Evolutionary conservation across 345 rosid genomes (phyloP).

Genomic region (Eucalyptus urophylla): DNA sequence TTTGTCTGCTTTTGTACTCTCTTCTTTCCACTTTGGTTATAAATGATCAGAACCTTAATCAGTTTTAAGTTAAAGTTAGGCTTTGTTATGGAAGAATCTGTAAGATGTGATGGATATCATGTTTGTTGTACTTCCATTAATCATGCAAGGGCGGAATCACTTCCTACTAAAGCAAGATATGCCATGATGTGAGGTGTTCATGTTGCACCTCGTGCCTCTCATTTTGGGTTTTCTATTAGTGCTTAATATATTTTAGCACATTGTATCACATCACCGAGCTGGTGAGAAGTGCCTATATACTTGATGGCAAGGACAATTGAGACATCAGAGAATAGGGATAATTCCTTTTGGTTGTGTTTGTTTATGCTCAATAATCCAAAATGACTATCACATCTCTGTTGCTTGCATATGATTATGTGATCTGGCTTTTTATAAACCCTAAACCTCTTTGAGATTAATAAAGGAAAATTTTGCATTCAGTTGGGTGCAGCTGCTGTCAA

Average conservation of each 20-base stretch:
- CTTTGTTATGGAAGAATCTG: neutral
- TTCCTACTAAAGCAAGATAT: neutral
- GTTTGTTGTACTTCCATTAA: neutral
- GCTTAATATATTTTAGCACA: neutral
- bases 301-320: neutral
- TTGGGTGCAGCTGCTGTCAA: constrained; percentile 97
- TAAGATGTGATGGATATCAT: neutral
- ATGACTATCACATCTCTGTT: neutral
- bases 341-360: neutral
- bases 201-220: neutral
- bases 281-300: neutral
- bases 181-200: neutral
- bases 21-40: neutral
- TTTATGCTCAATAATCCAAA: neutral
- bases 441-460: neutral
- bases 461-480: constrained; percentile 13
- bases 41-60: neutral
- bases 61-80: neutral
- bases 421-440: neutral
- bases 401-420: neutral
- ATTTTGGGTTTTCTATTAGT: neutral
- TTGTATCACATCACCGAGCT: neutral
- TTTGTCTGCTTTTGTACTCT: neutral
- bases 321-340: neutral
- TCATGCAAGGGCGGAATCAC: neutral